These are phyloP conservation scores for Phialemoniopsis sp. DNA, from an alignment of 2,329 filamentous ascomycete genomes.

Conservation along the genomic window DNA sequence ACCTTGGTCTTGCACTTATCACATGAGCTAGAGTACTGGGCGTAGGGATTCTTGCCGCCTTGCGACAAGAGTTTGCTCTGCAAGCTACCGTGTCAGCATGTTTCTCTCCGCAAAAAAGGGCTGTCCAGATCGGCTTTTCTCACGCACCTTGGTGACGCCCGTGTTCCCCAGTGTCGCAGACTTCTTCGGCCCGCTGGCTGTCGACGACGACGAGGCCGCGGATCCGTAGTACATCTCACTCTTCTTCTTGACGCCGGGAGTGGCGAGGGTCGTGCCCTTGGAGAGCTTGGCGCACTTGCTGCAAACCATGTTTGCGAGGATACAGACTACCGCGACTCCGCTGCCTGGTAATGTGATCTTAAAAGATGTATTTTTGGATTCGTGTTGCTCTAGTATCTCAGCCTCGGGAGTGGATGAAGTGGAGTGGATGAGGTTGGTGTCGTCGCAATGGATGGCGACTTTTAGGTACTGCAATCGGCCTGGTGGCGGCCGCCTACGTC, in stretches of 20 bases:
- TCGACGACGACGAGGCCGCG: constrained; percentile 35
- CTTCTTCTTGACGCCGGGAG: constrained; percentile 63
- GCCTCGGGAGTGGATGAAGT: no score
- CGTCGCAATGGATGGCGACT: no score
- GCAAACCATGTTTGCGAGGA: constrained; percentile 43
- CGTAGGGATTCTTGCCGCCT: constrained; percentile 62
- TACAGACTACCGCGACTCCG: background rate
- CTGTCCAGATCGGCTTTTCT: no score
- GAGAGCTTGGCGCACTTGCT: constrained; percentile 58
- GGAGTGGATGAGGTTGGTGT: no score
- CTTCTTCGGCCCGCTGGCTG: constrained; percentile 26
- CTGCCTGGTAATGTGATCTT: background rate
- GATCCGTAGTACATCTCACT: constrained; percentile 64
- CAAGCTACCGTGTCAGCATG: background rate
- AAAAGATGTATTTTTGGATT: no score
- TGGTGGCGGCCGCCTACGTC: no score
- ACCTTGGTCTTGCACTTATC: constrained; percentile 60
- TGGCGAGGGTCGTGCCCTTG: constrained; percentile 57
- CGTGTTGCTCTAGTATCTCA: no score
- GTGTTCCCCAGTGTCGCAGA: constrained; percentile 53
- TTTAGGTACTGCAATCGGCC: no score
- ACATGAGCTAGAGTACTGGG: constrained; percentile 57
- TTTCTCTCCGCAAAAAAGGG: background rate
- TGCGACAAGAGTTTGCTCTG: constrained; percentile 63
- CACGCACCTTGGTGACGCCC: constrained; percentile 52